Base-by-base conservation (phyloP, 768 basidiomycete genomes). In the Mrakia gelida region DNA sequence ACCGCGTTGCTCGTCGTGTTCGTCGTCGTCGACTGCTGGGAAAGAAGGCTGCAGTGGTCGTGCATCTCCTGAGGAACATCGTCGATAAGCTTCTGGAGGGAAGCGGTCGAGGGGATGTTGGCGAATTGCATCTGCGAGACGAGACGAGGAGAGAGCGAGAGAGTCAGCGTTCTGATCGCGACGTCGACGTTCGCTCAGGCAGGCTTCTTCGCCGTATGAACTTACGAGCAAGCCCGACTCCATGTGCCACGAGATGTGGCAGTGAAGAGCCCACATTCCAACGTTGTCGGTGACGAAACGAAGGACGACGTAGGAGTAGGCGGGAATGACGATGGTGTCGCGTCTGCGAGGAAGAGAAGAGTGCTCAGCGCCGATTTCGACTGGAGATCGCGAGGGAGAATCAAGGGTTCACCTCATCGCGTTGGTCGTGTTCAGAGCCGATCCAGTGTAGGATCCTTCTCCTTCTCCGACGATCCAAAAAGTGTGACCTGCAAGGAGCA, bases 271-370 rank as follows among this genome's bases (percentile, higher is more conserved):
- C 73, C 73, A 75, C 41, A 65, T 30, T 1, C 73, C 73, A 0
- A 59, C 32, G 38, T 88, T 88, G 71, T 88, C 86, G 1, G 88
- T 88, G 1, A 81, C 82, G 81, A 89, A 89, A 0, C 89, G 84
- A 76, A 90, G 82, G 26, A 82, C 81, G 41, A 83, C 80, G 81
- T 82, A 87, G 41, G 84, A 83, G 76, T 81, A 87, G 28, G 84
- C 84, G 1, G 86, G 86, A 61, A 88, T 78, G 54, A 86, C 82
- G 23, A 86, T 76, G 0, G 87, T 87, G 80, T 88, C 87, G 11
- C 71, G 71, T 21, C 71, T 45, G 28, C 41, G 41, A 43, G n/a
- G n/a, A n/a, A n/a, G n/a, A n/a, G n/a, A n/a, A n/a, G n/a, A n/a
- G n/a, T n/a, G n/a, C n/a, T n/a, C n/a, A n/a, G n/a, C n/a, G n/a